Percentiles rank a stretch among this genome's conserved stretches.
Conservation (phyloP, 2,329 filamentous ascomycete genomes). For the Salinomyces thailandicus region DNA sequence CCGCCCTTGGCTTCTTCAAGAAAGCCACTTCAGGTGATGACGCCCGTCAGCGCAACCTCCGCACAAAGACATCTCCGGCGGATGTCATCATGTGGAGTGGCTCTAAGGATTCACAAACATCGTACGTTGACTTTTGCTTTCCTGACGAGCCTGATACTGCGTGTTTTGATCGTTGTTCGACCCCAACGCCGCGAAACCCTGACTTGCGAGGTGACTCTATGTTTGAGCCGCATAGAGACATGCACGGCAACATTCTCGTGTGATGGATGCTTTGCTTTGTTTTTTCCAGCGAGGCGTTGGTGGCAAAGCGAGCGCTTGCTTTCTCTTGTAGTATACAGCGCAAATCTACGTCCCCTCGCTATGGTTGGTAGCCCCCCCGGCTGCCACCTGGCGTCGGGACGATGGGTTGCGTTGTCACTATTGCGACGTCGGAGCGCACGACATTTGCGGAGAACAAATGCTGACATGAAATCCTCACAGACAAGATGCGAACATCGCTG, state of each 20-base stretch:
- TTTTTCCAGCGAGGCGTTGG: conserved; percentile 16
- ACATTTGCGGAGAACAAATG: not conserved
- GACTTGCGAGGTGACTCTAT: conserved; percentile 69
- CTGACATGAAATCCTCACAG: conserved; percentile 36
- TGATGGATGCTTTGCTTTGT: conserved; percentile 8
- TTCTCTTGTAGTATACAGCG: conserved; percentile 11
- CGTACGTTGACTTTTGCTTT: conserved; percentile 47
- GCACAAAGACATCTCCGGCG: conserved; percentile 85
- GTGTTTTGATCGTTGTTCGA: conserved; percentile 1
- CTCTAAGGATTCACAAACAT: conserved; percentile 91
- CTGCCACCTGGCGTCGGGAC: conserved; percentile 18
- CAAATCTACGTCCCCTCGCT: conserved; percentile 16
- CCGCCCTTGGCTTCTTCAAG: conserved; percentile 78
- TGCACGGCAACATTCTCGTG: conserved; percentile 12
- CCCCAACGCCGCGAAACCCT: conserved; percentile 60
- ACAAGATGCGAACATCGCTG: conserved; percentile 77
- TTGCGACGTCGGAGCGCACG: conserved; percentile 3
- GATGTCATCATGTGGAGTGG: conserved; percentile 98
- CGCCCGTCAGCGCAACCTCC: conserved; percentile 66
- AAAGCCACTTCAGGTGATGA: conserved; percentile 71
- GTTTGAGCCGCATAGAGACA: conserved; percentile 29
- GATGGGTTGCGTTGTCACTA: conserved; percentile 23
- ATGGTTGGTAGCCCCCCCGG: conserved; percentile 16
- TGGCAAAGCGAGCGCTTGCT: conserved; percentile 6
- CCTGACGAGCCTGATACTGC: conserved; percentile 8